Evolutionary conservation across 257 asterid species (phyloP).

Genomic region (Solanum dulcamara): DNA sequence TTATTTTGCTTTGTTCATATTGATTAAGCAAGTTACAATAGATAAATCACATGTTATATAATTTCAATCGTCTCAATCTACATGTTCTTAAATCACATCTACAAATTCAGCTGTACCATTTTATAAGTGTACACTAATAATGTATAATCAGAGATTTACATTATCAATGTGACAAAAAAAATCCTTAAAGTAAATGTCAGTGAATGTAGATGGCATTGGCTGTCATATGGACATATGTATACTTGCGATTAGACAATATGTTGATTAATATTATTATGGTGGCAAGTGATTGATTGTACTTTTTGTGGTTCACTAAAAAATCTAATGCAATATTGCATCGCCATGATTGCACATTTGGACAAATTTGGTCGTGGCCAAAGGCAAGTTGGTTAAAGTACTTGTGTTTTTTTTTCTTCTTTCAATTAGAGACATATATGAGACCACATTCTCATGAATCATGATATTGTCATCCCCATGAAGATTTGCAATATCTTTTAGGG

Average conservation of each 20-base stretch:
- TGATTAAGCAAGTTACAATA: background rate
- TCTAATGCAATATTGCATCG: background rate
- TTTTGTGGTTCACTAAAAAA: background rate
- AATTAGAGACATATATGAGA: background rate
- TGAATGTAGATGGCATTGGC: background rate
- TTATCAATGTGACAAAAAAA: no score
- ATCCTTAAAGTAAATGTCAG: no score
- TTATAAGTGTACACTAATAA: background rate
- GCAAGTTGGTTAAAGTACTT: background rate
- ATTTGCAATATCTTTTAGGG: conserved; percentile 7
- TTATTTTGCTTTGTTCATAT: background rate
- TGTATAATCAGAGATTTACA: no score
- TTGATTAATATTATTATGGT: background rate
- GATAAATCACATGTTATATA: background rate
- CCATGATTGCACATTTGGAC: background rate
- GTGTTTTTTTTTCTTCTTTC: background rate
- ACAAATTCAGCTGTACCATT: no score
- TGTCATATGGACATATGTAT: background rate
- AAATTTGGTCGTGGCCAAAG: background rate
- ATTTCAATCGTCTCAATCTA: background rate
- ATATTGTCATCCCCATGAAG: background rate
- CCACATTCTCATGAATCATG: background rate
- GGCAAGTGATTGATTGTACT: background rate
- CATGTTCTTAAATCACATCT: background rate
- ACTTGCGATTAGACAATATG: background rate